Evolutionary conservation across 192 early-diverging fungal species (phyloP).

Genomic region (Entophlyctis luteolus): DNA sequence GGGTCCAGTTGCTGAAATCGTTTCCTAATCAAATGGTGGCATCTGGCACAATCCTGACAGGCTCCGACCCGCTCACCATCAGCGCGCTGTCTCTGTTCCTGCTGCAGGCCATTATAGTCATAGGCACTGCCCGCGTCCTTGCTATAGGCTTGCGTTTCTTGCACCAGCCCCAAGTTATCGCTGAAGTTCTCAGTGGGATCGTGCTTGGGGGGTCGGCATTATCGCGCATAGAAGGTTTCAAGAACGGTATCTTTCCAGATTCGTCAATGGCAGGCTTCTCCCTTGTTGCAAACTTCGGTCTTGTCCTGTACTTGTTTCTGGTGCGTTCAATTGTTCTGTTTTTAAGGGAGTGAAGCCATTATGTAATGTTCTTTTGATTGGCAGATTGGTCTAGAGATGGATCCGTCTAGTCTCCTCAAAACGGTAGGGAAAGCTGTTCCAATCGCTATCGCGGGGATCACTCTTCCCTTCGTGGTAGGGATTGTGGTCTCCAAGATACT

Average conservation of each 20-base stretch:
- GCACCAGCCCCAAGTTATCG: constrained; percentile 75
- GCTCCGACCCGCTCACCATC: constrained; percentile 23
- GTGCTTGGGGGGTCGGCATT: constrained; percentile 83
- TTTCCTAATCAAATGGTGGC: not conserved
- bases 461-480: constrained; percentile 71
- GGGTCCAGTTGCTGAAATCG: too few species aligned
- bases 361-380: not conserved
- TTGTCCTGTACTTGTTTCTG: constrained; percentile 80
- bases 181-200: constrained; percentile 69
- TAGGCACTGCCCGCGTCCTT: constrained; percentile 63
- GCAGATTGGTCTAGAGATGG: constrained; percentile 76
- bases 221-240: constrained; percentile 67
- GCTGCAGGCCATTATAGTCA: constrained; percentile 70
- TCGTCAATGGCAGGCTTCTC: constrained; percentile 63
- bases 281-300: constrained; percentile 73
- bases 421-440: constrained; percentile 24
- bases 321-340: constrained; percentile 18
- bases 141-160: constrained; percentile 55
- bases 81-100: constrained; percentile 71
- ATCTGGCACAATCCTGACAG: constrained; percentile 6
- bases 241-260: constrained; percentile 62
- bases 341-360: not conserved
- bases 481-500: constrained; percentile 65
- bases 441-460: constrained; percentile 73
- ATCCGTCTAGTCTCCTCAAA: constrained; percentile 39